Evolutionary conservation across 176 grass and related monocot species (phyloP).

Genomic region (Musa beccarii): DNA sequence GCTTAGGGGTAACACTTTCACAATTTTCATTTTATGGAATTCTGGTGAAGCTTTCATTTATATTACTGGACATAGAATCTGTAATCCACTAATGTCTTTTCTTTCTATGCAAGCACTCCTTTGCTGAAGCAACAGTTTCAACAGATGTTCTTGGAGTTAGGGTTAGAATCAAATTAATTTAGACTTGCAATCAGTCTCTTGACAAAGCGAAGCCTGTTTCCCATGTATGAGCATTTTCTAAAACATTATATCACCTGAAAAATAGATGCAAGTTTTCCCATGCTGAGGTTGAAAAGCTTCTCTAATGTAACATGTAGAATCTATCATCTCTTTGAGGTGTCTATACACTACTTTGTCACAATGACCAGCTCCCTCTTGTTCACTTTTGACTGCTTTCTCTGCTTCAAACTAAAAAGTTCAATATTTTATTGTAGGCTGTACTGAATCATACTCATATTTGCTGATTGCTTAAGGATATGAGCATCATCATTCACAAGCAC

Average conservation of each 20-base stretch:
- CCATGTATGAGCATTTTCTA: background rate
- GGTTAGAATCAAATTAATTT: background rate
- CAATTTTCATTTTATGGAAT: too few relatives aligned
- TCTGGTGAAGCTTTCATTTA: too few relatives aligned
- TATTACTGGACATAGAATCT: background rate
- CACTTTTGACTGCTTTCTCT: too few relatives aligned
- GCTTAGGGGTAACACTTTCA: conserved; percentile 41
- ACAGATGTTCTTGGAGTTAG: background rate
- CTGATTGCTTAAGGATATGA: background rate
- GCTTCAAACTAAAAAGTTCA: too few relatives aligned
- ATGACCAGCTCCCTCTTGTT: too few relatives aligned
- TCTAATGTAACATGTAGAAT: background rate
- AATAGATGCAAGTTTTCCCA: background rate
- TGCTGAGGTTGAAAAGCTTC: background rate
- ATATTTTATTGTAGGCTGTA: background rate
- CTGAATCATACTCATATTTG: background rate
- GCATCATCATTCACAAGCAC: background rate
- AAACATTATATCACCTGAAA: background rate
- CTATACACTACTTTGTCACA: background rate
- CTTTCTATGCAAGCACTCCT: background rate
- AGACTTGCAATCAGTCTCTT: background rate
- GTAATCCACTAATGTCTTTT: background rate
- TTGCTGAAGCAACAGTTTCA: background rate
- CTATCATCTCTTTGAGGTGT: background rate
- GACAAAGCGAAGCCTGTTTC: background rate